phyloP scores from a whole-genome alignment of 139 green algal genomes.

The Chloropicon primus region DNA sequence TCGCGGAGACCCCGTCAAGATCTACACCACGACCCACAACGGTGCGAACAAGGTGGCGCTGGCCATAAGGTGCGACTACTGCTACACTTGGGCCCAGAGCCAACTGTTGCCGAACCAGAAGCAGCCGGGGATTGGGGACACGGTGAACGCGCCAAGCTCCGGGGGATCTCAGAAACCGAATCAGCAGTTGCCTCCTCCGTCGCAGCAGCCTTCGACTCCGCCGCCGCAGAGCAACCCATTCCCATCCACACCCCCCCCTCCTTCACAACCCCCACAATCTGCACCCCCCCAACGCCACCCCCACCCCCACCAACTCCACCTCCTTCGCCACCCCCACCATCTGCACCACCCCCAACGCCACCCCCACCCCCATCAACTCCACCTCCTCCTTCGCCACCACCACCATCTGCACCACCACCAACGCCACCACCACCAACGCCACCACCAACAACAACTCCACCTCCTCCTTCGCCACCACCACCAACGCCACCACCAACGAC shows the following conservation, averaged over 20 bases:
- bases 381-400: background rate
- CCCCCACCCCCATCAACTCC: background rate
- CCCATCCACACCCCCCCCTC: too few species aligned
- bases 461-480: background rate
- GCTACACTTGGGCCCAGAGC: background rate
- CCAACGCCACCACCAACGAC: background rate
- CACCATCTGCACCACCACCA: background rate
- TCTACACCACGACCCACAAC: background rate
- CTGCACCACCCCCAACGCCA: background rate
- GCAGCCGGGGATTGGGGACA: background rate
- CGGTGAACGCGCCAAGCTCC: background rate
- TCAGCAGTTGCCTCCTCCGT: background rate
- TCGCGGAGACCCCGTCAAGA: background rate
- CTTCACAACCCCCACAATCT: too few species aligned
- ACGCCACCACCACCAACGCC: background rate
- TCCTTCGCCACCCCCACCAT: background rate
- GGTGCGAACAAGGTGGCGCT: background rate
- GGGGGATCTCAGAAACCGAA: background rate
- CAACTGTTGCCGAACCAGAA: background rate
- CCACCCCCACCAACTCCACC: background rate
- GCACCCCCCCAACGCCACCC: background rate
- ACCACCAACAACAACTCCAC: background rate
- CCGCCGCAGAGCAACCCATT: too few species aligned
- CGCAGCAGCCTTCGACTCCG: too few species aligned
- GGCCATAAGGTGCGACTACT: background rate